Evolutionary conservation across 2,329 filamentous ascomycete species (phyloP).

Genomic region (Hypoxylon sp.): DNA sequence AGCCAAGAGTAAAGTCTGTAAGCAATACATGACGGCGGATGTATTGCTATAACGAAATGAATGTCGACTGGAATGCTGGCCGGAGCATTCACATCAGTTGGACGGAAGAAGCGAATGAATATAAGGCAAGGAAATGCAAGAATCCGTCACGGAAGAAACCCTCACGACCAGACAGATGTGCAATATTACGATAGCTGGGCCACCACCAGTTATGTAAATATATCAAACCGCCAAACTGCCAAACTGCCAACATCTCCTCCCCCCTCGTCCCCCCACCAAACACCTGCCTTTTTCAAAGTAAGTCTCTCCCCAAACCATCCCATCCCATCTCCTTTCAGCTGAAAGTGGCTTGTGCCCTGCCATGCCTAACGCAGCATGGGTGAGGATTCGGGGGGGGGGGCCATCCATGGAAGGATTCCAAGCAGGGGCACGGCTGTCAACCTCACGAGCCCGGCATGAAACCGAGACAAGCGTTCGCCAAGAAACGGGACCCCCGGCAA

Average conservation of each 20-base stretch:
- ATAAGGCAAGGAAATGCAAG: constrained; percentile 12
- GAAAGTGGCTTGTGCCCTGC: constrained; percentile 14
- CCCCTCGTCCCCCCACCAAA: constrained; percentile 12
- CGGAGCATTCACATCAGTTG: constrained; percentile 25
- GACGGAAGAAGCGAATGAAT: constrained; percentile 20
- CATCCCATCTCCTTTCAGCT: constrained; percentile 19
- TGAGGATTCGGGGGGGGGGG: background rate
- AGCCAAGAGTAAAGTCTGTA: constrained; percentile 22
- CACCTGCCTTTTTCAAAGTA: background rate
- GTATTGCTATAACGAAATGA: constrained; percentile 14
- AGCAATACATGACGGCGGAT: constrained; percentile 31
- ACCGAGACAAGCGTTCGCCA: constrained; percentile 43
- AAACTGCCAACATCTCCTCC: constrained; percentile 1
- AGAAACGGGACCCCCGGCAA: constrained; percentile 12
- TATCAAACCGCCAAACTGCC: constrained; percentile 4
- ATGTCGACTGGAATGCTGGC: constrained; percentile 25
- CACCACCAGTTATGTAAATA: constrained; percentile 18
- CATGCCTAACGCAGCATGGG: background rate
- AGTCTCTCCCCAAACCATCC: background rate
- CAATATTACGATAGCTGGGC: constrained; percentile 11
- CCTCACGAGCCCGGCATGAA: constrained; percentile 33
- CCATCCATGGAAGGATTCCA: constrained; percentile 31
- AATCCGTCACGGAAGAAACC: constrained; percentile 17
- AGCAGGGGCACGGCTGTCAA: constrained; percentile 31
- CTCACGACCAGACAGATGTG: constrained; percentile 16